These are phyloP conservation scores for Withania somnifera DNA, from an alignment of 305 asterid species.

Conservation along the genomic window DNA sequence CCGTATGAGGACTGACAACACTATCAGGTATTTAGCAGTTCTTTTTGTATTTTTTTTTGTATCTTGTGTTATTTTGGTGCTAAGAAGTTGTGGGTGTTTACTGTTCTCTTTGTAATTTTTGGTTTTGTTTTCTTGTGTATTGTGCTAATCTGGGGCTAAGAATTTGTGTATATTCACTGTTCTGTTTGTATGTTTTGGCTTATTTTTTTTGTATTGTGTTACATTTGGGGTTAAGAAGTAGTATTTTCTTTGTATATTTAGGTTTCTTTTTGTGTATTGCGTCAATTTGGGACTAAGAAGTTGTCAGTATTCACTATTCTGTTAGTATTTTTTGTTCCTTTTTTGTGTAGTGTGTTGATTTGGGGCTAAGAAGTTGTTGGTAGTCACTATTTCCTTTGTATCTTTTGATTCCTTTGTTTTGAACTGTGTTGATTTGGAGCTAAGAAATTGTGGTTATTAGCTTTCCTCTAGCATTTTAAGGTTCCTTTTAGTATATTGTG, in stretches of 20 bases:
- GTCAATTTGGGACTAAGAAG: neutral
- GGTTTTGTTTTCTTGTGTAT: neutral
- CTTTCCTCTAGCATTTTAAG: neutral
- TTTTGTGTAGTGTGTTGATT: neutral
- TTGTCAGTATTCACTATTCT: neutral
- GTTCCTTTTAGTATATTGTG: neutral
- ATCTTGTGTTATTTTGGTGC: neutral
- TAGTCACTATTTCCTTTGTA: too few species aligned
- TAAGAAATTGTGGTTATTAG: neutral
- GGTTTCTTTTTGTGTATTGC: neutral
- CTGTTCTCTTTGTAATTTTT: too few species aligned
- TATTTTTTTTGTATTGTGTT: neutral
- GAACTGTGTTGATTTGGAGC: neutral
- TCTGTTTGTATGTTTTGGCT: neutral
- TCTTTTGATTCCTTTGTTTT: too few species aligned
- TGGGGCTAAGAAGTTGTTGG: neutral
- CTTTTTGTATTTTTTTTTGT: too few species aligned
- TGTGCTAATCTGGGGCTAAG: neutral
- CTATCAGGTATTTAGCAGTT: conserved; percentile 15
- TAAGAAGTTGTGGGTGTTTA: neutral
- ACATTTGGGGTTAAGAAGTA: neutral
- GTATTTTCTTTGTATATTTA: neutral
- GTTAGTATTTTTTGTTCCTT: neutral
- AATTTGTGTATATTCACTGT: neutral
- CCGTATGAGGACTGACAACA: conserved; percentile 30